A percentile compares a stretch with the other conserved stretches of the same genome.
Evolutionary conservation across 768 basidiomycete species (phyloP).

Genomic region (Dentipellis fragilis): DNA sequence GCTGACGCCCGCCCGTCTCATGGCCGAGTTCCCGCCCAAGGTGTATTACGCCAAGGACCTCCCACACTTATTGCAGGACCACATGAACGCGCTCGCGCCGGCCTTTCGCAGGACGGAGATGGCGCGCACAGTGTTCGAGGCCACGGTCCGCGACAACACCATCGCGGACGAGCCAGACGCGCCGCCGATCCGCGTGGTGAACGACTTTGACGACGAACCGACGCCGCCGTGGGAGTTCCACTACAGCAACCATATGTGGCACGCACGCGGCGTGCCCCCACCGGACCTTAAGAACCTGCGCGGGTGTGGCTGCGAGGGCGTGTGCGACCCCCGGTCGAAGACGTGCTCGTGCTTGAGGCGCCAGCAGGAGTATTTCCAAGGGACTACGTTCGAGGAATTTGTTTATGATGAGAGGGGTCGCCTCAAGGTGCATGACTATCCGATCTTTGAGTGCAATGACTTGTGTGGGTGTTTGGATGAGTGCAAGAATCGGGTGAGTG

Average conservation of each 20-base stretch:
- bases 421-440: constrained; percentile 35
- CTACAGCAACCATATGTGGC: constrained; percentile 79
- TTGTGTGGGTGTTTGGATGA: constrained; percentile 73
- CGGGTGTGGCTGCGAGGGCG: constrained; percentile 69
- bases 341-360: constrained; percentile 60
- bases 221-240: constrained; percentile 81
- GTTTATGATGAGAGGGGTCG: constrained; percentile 55
- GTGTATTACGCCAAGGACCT: constrained; percentile 35
- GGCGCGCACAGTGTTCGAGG: constrained; percentile 49
- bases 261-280: constrained; percentile 54
- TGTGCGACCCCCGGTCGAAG: constrained; percentile 64
- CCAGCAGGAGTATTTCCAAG: constrained; percentile 36
- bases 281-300: constrained; percentile 48
- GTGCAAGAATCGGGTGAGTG: constrained; percentile 69
- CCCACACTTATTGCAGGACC: constrained; percentile 56
- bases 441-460: constrained; percentile 83
- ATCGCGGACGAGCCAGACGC: constrained; percentile 58
- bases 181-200: constrained; percentile 57
- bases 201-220: constrained; percentile 52
- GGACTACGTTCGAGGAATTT: constrained; percentile 40
- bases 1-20: constrained; percentile 7
- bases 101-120: constrained; percentile 30
- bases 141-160: constrained; percentile 56
- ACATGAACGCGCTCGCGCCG: constrained; percentile 43
- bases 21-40: constrained; percentile 15